Base-by-base conservation (phyloP, 495 filamentous ascomycete species). In the Neurospora sp. region DNA sequence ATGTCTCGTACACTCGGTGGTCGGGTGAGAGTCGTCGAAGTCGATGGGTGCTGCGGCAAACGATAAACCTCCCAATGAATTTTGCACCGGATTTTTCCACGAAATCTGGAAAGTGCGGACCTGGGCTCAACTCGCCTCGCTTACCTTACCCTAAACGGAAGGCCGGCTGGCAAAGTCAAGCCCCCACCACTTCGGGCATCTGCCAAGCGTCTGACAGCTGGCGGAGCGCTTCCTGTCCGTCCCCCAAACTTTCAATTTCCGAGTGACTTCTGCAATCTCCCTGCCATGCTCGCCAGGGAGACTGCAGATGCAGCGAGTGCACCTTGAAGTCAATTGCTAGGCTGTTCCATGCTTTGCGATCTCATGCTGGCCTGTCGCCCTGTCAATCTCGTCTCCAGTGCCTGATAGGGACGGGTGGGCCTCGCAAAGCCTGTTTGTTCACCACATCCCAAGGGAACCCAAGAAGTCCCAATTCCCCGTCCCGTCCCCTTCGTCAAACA, bases 41-140 rank as follows among this genome's bases (percentile, higher is more conserved):
- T 79, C 79, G 77, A 76, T 71, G 71, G 76, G 72, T 73, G 73
- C 74, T 79, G 77, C 72, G 71, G 78, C 76, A 71, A 73, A 61
- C 74, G 69, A 73, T 72, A 77, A 79, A 74, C 72, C 77, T 74
- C 45, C 75, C 74, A 61, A 70, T 71, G 72, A 80, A 80, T 80
- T 79, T 80, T 77, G 78, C 74, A 76, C 75, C 72, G 73, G 73
- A 75, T 72, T 80, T 80, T 80, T 74, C 74, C 75, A 71, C 77
- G 73, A 79, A 78, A 71, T 74, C 77, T 76, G 74, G 74, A 79
- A 79, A 78, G 79, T 80, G 79, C 76, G 79, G 74, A 72, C 78
- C 77, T 80, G 76, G 78, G 77, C 76, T 79, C 59, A 69, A 70
- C 70, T 70, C 73, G 53, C 53, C 71, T 78, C 74, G 79, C 77